Percentiles rank a stretch among this genome's conserved stretches.
Evolutionary conservation across 441 rosid species (phyloP).

Genomic region (Euphorbia schlechtendalii): DNA sequence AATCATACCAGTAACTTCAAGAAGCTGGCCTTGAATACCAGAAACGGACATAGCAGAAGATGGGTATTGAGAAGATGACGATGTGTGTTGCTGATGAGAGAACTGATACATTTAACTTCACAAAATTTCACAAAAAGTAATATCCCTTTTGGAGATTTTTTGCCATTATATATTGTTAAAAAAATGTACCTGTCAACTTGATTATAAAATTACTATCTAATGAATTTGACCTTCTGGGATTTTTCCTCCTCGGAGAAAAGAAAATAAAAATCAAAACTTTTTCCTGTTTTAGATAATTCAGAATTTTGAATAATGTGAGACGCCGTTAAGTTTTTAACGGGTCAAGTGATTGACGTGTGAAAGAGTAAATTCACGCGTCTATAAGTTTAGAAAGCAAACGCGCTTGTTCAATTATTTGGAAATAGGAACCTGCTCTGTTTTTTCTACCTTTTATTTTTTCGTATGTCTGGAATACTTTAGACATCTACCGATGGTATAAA

Average conservation of each 20-base stretch:
- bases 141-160: not conserved
- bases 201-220: not conserved
- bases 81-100: not conserved
- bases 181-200: not conserved
- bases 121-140: not conserved
- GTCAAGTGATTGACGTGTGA: not conserved
- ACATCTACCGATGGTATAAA: no score
- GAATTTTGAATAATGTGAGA: not conserved
- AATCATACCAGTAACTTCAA: conserved; percentile 67
- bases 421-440: no score
- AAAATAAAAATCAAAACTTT: not conserved
- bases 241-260: not conserved
- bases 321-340: not conserved
- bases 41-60: conserved; percentile 32
- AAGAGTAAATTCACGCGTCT: not conserved
- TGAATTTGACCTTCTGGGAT: not conserved
- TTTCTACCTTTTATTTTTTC: no score
- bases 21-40: conserved; percentile 71
- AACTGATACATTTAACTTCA: not conserved
- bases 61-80: not conserved
- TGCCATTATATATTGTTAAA: not conserved
- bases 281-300: not conserved
- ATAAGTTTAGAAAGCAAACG: not conserved
- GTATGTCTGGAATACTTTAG: no score
- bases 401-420: not conserved